Evolutionary conservation across 805 yeast species (phyloP).

Genomic region (Teunomyces barrocoloradensis): DNA sequence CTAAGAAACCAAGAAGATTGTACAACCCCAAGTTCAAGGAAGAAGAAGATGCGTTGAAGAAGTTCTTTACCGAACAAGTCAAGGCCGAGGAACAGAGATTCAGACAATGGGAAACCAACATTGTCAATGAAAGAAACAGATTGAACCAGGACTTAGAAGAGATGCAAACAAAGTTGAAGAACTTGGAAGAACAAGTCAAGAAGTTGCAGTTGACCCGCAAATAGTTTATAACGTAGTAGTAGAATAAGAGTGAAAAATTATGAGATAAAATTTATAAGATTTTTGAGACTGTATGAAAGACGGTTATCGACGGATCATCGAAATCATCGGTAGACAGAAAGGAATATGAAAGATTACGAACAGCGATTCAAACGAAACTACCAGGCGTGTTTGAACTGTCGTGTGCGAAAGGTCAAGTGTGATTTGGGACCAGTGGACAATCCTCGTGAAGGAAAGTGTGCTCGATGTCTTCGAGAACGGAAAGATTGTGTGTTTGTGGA

Average conservation of each 20-base stretch:
- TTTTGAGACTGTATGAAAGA: neutral
- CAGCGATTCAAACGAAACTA: conserved; percentile 58
- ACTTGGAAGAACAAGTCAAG: conserved; percentile 73
- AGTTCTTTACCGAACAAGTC: conserved; percentile 92
- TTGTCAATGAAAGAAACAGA: conserved; percentile 91
- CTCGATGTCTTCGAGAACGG: conserved; percentile 78
- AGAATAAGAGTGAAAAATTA: too few relatives aligned
- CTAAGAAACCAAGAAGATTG: conserved; percentile 53
- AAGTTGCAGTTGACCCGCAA: conserved; percentile 44
- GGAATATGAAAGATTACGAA: neutral
- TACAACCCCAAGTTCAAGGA: conserved; percentile 91
- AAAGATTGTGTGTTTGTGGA: conserved; percentile 70
- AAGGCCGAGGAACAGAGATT: conserved; percentile 96
- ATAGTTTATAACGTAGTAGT: conserved; percentile 6
- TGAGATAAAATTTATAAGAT: too few relatives aligned
- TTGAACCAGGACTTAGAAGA: conserved; percentile 91
- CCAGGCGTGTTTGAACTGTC: conserved; percentile 82
- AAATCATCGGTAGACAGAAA: neutral
- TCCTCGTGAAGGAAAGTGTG: conserved; percentile 81
- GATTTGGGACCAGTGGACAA: conserved; percentile 74
- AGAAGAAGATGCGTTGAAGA: conserved; percentile 91
- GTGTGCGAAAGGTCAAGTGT: conserved; percentile 81
- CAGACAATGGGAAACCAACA: conserved; percentile 97
- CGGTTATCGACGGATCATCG: conserved; percentile 3
- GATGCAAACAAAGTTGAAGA: conserved; percentile 72